phyloP scores from a whole-genome alignment of 176 grass and related monocot species.

The Guadua angustifolia region DNA sequence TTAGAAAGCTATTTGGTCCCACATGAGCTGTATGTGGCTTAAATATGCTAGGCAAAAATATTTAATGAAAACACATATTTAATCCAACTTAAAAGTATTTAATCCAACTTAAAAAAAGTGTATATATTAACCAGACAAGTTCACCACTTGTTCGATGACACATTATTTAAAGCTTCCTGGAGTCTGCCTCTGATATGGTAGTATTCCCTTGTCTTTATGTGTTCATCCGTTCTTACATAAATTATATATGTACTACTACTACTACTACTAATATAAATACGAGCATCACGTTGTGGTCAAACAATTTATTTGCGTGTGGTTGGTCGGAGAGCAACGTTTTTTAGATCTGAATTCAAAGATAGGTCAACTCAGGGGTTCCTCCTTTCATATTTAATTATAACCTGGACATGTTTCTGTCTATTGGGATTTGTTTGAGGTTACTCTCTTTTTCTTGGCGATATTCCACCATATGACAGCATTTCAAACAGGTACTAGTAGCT shows the following conservation, averaged over 20 bases:
- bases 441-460: not conserved
- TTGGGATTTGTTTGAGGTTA: not conserved
- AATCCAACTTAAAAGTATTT: not conserved
- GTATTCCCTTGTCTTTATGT: not conserved
- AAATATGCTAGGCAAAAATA: not conserved
- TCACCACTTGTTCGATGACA: not conserved
- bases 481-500: slow-evolving; percentile 25
- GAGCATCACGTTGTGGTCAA: slow-evolving; percentile 38
- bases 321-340: slow-evolving; percentile 10
- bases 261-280: not conserved
- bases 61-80: not conserved
- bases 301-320: slow-evolving; percentile 18
- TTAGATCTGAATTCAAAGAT: slow-evolving; percentile 20
- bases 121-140: not conserved
- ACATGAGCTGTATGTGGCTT: not conserved
- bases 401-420: not conserved
- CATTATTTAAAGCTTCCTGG: not conserved
- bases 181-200: slow-evolving; percentile 6
- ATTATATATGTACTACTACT: not conserved
- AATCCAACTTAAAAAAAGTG: not conserved
- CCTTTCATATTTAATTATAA: slow-evolving; percentile 4
- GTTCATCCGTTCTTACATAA: not conserved
- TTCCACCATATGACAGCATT: not conserved
- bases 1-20: not conserved
- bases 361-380: not conserved